Evolutionary conservation across 2,329 filamentous ascomycete species (phyloP).

Genomic region (Venturia nashicola): DNA sequence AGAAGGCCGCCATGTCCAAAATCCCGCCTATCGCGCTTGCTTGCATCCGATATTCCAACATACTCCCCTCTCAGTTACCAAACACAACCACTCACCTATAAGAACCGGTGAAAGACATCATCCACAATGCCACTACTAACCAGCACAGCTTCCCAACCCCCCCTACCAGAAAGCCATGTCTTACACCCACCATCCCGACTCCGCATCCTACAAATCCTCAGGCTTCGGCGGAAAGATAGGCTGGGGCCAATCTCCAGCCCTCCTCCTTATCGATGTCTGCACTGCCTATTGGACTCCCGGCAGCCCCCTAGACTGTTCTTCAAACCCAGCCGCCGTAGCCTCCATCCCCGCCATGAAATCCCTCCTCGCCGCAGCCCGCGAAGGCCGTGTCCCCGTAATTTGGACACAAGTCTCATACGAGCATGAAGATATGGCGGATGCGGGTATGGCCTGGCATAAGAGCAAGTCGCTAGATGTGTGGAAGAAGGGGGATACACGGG

Average conservation of each 20-base stretch:
- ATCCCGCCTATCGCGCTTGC: not conserved
- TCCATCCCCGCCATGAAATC: slow-evolving; percentile 27
- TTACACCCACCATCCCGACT: not conserved
- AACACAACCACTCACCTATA: not conserved
- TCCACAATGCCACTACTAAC: not conserved
- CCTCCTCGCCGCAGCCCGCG: slow-evolving; percentile 29
- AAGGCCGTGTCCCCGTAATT: slow-evolving; percentile 26
- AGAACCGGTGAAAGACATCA: not conserved
- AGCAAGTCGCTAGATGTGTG: slow-evolving; percentile 31
- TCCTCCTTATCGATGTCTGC: slow-evolving; percentile 36
- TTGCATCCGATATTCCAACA: not conserved
- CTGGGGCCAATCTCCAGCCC: slow-evolving; percentile 30
- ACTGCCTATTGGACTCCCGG: slow-evolving; percentile 32
- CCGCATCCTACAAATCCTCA: slow-evolving; percentile 16
- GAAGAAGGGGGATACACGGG: slow-evolving; percentile 27
- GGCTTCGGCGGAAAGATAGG: slow-evolving; percentile 32
- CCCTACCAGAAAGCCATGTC: not conserved
- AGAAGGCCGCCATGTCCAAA: too few species aligned
- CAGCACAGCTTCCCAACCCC: not conserved
- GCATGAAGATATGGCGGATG: slow-evolving; percentile 29
- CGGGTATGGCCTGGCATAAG: slow-evolving; percentile 32
- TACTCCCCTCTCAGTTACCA: not conserved
- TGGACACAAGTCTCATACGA: slow-evolving; percentile 34
- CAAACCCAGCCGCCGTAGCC: slow-evolving; percentile 23
- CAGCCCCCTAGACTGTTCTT: slow-evolving; percentile 30